Evolutionary conservation across 2,329 filamentous ascomycete genomes (phyloP), one percentile per base, ranked within the genome.

Genomic region (Proliferodiscus dingleyae): DNA sequence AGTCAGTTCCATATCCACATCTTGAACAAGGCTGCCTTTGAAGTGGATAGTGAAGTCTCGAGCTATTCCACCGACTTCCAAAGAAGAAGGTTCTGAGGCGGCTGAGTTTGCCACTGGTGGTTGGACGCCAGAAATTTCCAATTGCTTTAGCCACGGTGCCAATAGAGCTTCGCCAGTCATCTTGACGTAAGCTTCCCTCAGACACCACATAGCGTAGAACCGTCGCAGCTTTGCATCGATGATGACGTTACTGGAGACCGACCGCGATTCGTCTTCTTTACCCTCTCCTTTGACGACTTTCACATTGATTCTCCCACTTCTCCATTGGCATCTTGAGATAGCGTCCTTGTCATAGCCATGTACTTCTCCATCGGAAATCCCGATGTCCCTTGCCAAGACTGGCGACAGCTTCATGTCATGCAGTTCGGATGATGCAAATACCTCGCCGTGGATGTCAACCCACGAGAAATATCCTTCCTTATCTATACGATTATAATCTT

Each of bases 171-270:
- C 85, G 21, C 87, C 87, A 23, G 85, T 86, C 69, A 91, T 81
- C 75, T 90, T 91, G 65, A 90, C 81, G 62, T 87, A 90, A 1
- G 85, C 82, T 68, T 91, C 87, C 56, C 87, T 81, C 63, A 88
- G 74, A 63, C 83, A 87, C 83, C 86, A 91, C 48, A 85, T 78
- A 1, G 84, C 77, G 62, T 89, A 91, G 61, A 91, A 91, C 43
- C 77, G 73, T 4, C 84, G 73, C 22, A 90, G 68, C 60, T 81
- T 82, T 18, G 68, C 73, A 49, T 85, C 81, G 15, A 77, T 68
- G n/a, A 78, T 46, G 5, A 46, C 11, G 15, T 57, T 54, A 22
- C 51, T 57, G 16, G 62, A 60, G 9, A 66, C 60, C 10, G 56
- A 49, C 10, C 55, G 52, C 24, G 56, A 42, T 15, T 43, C 40